Percentiles rank a stretch among this genome's conserved stretches.
Evolutionary conservation across 164 flowering plant species (phyloP).

Genomic region (Aristolochia fimbriata): DNA sequence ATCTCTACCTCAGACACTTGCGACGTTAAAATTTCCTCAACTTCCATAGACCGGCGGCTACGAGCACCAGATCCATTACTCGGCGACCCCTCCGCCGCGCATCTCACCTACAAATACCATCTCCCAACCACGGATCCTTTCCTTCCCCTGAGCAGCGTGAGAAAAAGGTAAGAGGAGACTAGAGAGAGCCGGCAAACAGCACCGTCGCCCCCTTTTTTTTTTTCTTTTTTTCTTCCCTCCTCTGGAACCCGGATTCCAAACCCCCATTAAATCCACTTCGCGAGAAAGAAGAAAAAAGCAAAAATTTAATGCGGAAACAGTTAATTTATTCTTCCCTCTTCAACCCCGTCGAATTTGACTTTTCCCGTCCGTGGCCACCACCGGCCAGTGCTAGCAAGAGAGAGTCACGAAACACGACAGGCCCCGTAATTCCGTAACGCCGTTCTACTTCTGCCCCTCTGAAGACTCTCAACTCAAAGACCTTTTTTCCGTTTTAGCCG

Average conservation of each 20-base stretch:
- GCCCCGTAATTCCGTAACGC: no score
- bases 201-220: neutral
- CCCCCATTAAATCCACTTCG: constrained; percentile 3
- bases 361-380: no score
- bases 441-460: no score
- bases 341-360: no score
- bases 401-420: no score
- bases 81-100: neutral
- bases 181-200: neutral
- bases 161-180: no score
- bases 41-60: neutral
- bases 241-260: neutral
- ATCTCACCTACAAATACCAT: no score
- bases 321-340: neutral
- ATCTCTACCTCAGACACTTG: neutral
- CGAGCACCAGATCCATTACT: neutral
- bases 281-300: neutral
- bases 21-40: neutral
- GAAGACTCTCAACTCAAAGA: no score
- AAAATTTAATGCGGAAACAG: neutral
- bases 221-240: neutral
- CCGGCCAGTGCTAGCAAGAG: no score
- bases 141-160: neutral
- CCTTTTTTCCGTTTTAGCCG: no score
- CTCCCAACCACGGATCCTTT: neutral